Percentiles rank a stretch among this genome's conserved stretches.
phyloP scores from a whole-genome alignment of 176 grass and related monocot genomes.

The barley (Hordeum vulgare) region DNA sequence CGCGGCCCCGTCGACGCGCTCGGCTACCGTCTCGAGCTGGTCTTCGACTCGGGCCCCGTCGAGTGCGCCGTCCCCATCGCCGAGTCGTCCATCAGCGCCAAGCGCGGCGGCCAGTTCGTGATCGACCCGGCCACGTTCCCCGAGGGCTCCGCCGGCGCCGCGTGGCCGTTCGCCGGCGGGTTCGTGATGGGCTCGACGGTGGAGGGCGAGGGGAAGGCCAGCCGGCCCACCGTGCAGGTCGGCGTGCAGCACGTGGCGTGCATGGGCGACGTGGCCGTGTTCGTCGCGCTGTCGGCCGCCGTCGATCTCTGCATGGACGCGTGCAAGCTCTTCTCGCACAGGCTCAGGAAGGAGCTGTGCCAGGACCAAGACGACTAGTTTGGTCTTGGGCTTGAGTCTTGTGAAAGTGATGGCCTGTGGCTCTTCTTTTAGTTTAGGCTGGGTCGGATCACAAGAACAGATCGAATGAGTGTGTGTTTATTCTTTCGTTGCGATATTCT shows the following conservation, averaged over 20 bases:
- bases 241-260: conserved; percentile 80
- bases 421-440: conserved; percentile 48
- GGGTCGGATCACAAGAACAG: conserved; percentile 53
- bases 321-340: conserved; percentile 80
- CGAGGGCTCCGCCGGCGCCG: conserved; percentile 4
- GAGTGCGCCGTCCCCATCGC: conserved; percentile 51
- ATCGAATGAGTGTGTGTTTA: background rate
- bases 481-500: conserved; percentile 24
- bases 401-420: conserved; percentile 32
- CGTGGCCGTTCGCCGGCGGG: conserved; percentile 55
- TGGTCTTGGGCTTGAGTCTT: conserved; percentile 23
- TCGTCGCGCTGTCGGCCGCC: conserved; percentile 76
- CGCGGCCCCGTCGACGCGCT: conserved; percentile 72
- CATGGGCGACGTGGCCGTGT: conserved; percentile 81
- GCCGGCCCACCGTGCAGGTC: conserved; percentile 75
- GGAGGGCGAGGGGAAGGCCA: conserved; percentile 66
- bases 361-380: conserved; percentile 36
- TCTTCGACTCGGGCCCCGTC: conserved; percentile 49
- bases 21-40: conserved; percentile 80
- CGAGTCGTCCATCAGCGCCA: conserved; percentile 63
- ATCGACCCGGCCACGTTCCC: conserved; percentile 49
- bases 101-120: conserved; percentile 73
- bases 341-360: conserved; percentile 84
- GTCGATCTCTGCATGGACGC: conserved; percentile 92
- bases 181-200: conserved; percentile 92